Evolutionary conservation across 805 yeast species (phyloP).

Genomic region (Wickerhamomyces bisporus): DNA sequence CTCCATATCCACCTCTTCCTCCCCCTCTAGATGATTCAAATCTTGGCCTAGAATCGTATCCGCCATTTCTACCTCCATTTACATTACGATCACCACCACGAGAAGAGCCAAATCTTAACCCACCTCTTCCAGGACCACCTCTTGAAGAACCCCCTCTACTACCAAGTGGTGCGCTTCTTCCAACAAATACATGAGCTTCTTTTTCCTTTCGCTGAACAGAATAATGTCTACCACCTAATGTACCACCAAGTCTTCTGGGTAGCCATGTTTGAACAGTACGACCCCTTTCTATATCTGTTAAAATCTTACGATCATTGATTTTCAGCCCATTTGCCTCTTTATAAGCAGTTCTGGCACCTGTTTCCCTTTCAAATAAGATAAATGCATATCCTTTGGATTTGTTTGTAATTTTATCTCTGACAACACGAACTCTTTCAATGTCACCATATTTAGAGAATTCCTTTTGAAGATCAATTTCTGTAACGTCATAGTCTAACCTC

Average conservation of each 20-base stretch:
- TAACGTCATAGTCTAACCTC: slow-evolving; percentile 56
- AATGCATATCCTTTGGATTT: slow-evolving; percentile 83
- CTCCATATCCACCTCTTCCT: slow-evolving; percentile 4
- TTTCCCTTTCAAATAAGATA: slow-evolving; percentile 57
- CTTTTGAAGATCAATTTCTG: slow-evolving; percentile 64
- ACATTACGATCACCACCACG: slow-evolving; percentile 11
- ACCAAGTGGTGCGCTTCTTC: slow-evolving; percentile 3
- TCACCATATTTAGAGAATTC: slow-evolving; percentile 63
- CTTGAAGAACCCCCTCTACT: background rate
- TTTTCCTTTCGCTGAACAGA: slow-evolving; percentile 28
- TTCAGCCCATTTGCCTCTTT: slow-evolving; percentile 49
- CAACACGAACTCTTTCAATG: slow-evolving; percentile 56
- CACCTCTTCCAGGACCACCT: slow-evolving; percentile 5
- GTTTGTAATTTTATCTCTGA: slow-evolving; percentile 45
- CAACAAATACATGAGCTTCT: slow-evolving; percentile 5
- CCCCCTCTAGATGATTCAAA: background rate
- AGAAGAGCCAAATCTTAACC: slow-evolving; percentile 10
- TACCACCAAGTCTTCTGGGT: slow-evolving; percentile 83
- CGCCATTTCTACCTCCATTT: slow-evolving; percentile 8
- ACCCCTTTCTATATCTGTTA: slow-evolving; percentile 74
- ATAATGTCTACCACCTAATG: slow-evolving; percentile 81
- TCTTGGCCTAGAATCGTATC: slow-evolving; percentile 3
- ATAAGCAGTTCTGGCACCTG: slow-evolving; percentile 57
- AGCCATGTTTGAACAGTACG: slow-evolving; percentile 61
- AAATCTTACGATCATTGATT: slow-evolving; percentile 48